These are phyloP conservation scores for Ceratobasidium sp. DNA, from an alignment of 1,284 basidiomycete species.

Conservation along the genomic window DNA sequence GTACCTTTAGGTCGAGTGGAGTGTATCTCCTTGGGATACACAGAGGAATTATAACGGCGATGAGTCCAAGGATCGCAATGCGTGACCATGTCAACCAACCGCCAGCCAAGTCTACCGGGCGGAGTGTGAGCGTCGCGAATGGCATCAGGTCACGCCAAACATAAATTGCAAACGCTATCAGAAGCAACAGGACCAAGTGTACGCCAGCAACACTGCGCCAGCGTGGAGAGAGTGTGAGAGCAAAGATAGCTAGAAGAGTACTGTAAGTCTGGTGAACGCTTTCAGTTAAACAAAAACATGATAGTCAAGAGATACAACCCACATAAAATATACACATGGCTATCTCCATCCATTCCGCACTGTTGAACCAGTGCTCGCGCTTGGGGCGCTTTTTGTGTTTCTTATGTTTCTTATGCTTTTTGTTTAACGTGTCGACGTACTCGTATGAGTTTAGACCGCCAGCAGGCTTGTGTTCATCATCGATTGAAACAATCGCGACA, in stretches of 20 bases:
- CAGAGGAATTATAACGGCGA: slow-evolving; percentile 42
- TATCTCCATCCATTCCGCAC: slow-evolving; percentile 42
- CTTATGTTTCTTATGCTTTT: slow-evolving; percentile 28
- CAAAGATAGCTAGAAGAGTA: slow-evolving; percentile 38
- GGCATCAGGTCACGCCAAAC: slow-evolving; percentile 42
- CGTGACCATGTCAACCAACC: slow-evolving; percentile 43
- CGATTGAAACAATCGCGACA: slow-evolving; percentile 18
- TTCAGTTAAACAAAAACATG: neutral
- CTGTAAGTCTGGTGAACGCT: slow-evolving; percentile 14
- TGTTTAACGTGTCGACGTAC: neutral
- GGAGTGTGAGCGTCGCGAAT: slow-evolving; percentile 37
- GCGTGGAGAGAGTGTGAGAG: slow-evolving; percentile 21
- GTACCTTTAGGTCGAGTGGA: slow-evolving; percentile 46
- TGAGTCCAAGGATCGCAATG: slow-evolving; percentile 40
- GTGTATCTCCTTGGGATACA: slow-evolving; percentile 41
- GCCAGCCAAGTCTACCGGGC: slow-evolving; percentile 32
- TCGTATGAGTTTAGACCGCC: neutral
- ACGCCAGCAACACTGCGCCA: neutral
- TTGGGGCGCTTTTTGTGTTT: slow-evolving; percentile 26
- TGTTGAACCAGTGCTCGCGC: slow-evolving; percentile 37
- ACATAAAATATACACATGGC: slow-evolving; percentile 40
- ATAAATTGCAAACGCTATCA: slow-evolving; percentile 39
- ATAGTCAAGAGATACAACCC: neutral
- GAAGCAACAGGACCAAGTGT: slow-evolving; percentile 36
- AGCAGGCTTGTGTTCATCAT: slow-evolving; percentile 4